Evolutionary conservation across 805 yeast species (phyloP).

Genomic region (Ogataea sp.): DNA sequence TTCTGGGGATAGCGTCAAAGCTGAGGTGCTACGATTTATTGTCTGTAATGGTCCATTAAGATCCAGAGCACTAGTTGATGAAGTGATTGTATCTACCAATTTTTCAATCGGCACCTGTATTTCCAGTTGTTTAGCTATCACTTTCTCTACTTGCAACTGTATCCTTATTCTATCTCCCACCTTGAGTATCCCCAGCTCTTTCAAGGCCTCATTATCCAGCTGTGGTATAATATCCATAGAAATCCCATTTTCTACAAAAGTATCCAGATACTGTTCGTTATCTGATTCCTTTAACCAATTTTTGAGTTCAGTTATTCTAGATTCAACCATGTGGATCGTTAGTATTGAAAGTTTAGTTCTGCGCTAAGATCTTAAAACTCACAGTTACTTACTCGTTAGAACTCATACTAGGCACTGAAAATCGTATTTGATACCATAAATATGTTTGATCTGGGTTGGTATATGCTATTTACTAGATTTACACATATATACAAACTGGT

Average conservation of each 20-base stretch:
- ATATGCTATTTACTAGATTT: too few relatives aligned
- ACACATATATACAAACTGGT: too few relatives aligned
- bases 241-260: constrained; percentile 39
- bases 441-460: too few relatives aligned
- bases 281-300: constrained; percentile 15
- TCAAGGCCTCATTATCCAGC: constrained; percentile 55
- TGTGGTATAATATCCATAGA: constrained; percentile 49
- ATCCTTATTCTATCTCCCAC: constrained; percentile 80
- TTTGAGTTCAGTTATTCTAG: not conserved
- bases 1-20: not conserved
- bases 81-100: constrained; percentile 11
- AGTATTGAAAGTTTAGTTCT: not conserved
- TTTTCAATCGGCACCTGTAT: constrained; percentile 10
- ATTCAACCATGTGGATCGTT: not conserved
- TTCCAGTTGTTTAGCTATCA: constrained; percentile 28
- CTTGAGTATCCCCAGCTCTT: constrained; percentile 63
- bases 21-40: not conserved
- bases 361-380: too few relatives aligned
- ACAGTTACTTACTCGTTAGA: not conserved
- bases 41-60: not conserved
- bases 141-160: constrained; percentile 44
- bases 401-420: too few relatives aligned
- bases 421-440: too few relatives aligned
- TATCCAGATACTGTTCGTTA: constrained; percentile 18
- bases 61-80: constrained; percentile 3